Base-by-base conservation (phyloP, 495 filamentous ascomycete species). In the Rhypophila decipiens region DNA sequence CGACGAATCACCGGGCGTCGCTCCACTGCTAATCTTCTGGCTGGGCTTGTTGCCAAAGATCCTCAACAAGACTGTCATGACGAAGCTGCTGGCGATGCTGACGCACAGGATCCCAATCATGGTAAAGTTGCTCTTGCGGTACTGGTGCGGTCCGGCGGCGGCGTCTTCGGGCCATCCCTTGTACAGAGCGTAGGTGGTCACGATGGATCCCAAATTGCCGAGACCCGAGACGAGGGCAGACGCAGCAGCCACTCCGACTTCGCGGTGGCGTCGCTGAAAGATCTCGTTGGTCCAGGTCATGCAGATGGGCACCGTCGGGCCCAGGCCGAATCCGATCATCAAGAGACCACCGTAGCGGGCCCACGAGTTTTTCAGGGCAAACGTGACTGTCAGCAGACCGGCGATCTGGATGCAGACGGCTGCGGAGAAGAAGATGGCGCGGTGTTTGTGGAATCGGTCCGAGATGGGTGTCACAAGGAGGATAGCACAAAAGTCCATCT, bases 241-340 rank as follows among this genome's bases (percentile, higher is more conserved):
- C 1, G 89, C 88, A 34, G 89, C 85, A n/a, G 89, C 89, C 3
- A 95, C 90, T 44, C 89, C 89, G 27, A 95, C 87, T 66, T 95
- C 89, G 24, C 90, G 86, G 57, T 95, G 88, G 3, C 89, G 84
- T 17, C 74, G 79, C 63, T 95, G 89, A 72, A 95, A 95, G 49
- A 94, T 85, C 64, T 94, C 87, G 49, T 79, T 85, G 5, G 89
- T 89, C 89, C 89, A 95, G 46, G 88, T 84, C 88, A 95, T 95
- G 59, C 83, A 88, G 61, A 88, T 88, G 34, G 89, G 89, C 2
- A 96, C 89, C 2, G 89, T 96, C 11, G 89, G 90, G 5, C 89
- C 89, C 5, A 96, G 80, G 3, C 89, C 90, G 63, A 95, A 96
- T 5, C 89, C 89, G 41, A 96, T 83, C 59, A 96, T 82, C 15